phyloP scores from a whole-genome alignment of 805 yeast species.

The Wickerhamomyces xylosicus region DNA sequence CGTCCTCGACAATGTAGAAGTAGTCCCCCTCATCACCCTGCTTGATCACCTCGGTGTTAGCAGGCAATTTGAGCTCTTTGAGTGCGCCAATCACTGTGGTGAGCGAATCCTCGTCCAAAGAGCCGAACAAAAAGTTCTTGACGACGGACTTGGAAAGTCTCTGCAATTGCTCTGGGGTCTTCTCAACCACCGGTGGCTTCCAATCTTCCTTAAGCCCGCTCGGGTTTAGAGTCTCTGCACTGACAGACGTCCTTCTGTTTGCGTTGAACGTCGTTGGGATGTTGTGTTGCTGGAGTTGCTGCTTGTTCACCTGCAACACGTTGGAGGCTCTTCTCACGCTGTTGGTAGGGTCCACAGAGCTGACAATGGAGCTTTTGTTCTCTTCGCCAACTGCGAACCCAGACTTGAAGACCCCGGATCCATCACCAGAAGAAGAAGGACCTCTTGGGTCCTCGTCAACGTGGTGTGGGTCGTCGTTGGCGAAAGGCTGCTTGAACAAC shows the following conservation, averaged over 20 bases:
- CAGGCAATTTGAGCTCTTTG: constrained; percentile 52
- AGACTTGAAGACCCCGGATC: constrained; percentile 13
- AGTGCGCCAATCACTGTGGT: constrained; percentile 77
- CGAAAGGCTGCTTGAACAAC: constrained; percentile 35
- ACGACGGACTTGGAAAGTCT: constrained; percentile 65
- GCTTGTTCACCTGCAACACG: constrained; percentile 5
- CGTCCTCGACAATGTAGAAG: constrained; percentile 79
- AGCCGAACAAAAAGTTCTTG: constrained; percentile 76
- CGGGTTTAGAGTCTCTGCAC: constrained; percentile 82
- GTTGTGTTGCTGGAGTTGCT: constrained; percentile 16
- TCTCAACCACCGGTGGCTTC: constrained; percentile 62
- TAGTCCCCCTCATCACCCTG: constrained; percentile 96
- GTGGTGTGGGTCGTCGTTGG: constrained; percentile 52
- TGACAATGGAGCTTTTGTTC: constrained; percentile 6
- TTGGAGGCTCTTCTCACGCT: constrained; percentile 11
- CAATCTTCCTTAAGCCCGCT: constrained; percentile 55
- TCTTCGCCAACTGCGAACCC: constrained; percentile 17
- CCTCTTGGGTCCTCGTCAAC: constrained; percentile 23
- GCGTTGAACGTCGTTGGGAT: constrained; percentile 61
- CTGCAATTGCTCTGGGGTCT: constrained; percentile 50
- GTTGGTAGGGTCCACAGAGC: constrained; percentile 16
- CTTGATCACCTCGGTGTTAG: constrained; percentile 58
- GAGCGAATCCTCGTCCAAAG: constrained; percentile 69
- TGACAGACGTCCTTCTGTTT: constrained; percentile 79
- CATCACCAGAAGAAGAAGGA: constrained; percentile 6